These are phyloP conservation scores for Salvia miltiorrhiza DNA, from an alignment of 257 asterid genomes.

Conservation along the genomic window DNA sequence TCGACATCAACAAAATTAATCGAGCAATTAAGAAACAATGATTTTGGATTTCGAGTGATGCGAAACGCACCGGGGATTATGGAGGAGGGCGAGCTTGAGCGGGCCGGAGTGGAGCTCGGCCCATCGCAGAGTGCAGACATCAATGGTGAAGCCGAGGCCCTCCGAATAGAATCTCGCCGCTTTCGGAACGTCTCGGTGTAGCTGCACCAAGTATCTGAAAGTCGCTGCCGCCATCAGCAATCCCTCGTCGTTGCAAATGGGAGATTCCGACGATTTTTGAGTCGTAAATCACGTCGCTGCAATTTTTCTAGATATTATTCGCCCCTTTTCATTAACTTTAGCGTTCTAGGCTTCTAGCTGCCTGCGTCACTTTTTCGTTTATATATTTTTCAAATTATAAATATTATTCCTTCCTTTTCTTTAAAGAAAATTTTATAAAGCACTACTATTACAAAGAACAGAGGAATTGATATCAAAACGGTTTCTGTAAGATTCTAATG, in stretches of 20 bases:
- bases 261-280: not conserved
- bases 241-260: not conserved
- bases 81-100: conserved; percentile 75
- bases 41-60: not conserved
- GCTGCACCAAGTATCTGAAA: conserved; percentile 72
- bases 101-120: conserved; percentile 96
- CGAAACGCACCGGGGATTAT: conserved; percentile 44
- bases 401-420: too few species aligned
- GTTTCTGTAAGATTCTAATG: not conserved
- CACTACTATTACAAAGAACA: not conserved
- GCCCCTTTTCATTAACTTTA: too few species aligned
- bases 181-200: conserved; percentile 90
- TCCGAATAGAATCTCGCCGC: conserved; percentile 86
- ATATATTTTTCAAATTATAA: too few species aligned
- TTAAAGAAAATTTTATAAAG: too few species aligned
- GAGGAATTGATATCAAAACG: not conserved
- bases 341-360: too few species aligned
- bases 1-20: not conserved
- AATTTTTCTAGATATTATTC: too few species aligned
- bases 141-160: conserved; percentile 72
- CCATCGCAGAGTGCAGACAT: conserved; percentile 86
- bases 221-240: conserved; percentile 55
- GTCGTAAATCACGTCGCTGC: too few species aligned
- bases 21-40: not conserved
- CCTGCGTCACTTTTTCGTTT: too few species aligned